Percentiles rank a stretch among this genome's conserved stretches.
These are phyloP conservation scores for Alectoria sarmentosa DNA, from an alignment of 495 filamentous ascomycete species.

Conservation along the genomic window DNA sequence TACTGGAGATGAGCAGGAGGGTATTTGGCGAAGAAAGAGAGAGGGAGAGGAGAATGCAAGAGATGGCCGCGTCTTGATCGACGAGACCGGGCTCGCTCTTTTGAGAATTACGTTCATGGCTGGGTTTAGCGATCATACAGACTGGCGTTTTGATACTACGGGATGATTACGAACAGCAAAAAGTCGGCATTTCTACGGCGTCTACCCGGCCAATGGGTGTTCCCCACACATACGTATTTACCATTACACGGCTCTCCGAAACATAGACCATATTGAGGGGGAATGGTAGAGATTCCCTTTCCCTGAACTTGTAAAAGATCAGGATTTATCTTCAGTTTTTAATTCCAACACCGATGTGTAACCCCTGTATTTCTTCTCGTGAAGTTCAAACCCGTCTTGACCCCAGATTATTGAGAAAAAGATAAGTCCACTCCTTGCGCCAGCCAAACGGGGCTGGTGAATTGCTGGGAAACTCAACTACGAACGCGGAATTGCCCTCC, in stretches of 20 bases:
- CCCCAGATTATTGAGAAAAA: not conserved
- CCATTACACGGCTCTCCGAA: not conserved
- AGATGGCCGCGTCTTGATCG: constrained; percentile 11
- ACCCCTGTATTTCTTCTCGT: not conserved
- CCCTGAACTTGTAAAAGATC: not conserved
- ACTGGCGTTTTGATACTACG: constrained; percentile 17
- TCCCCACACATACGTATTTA: not conserved
- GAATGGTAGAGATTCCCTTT: not conserved
- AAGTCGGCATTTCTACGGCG: not conserved
- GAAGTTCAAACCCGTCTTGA: not conserved
- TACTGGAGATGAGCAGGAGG: constrained; percentile 85
- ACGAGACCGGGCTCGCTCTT: not conserved
- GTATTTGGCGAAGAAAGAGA: constrained; percentile 88
- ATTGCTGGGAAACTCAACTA: not conserved
- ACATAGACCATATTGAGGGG: too few relatives aligned
- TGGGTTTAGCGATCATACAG: constrained; percentile 17
- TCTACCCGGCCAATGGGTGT: not conserved
- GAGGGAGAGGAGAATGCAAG: constrained; percentile 24
- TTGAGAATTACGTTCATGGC: not conserved
- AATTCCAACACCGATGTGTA: not conserved
- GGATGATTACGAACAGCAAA: not conserved
- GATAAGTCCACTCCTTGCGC: not conserved
- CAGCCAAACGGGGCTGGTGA: not conserved
- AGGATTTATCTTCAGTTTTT: not conserved
- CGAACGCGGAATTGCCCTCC: not conserved